Conservation (phyloP, 176 grass and related monocot species). For the Raddia distichophylla region DNA sequence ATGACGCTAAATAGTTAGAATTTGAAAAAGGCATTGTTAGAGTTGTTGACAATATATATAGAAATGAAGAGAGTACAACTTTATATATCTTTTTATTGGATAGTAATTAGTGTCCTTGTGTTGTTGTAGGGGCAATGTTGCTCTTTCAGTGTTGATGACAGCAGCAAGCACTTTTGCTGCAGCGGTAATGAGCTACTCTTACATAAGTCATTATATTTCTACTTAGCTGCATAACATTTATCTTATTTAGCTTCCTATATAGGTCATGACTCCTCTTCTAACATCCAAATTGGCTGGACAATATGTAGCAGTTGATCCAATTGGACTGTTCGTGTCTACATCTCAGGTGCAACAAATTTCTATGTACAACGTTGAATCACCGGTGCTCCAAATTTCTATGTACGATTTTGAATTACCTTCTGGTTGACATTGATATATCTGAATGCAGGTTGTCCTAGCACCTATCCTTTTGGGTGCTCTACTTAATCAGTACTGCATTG, state of each 20-base stretch:
- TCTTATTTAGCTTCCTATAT: constrained; percentile 30
- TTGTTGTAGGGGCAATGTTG: constrained; percentile 80
- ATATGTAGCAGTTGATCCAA: constrained; percentile 87
- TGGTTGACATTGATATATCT: constrained; percentile 24
- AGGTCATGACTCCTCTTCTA: constrained; percentile 91
- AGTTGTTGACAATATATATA: background rate
- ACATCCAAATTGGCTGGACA: constrained; percentile 90
- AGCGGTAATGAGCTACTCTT: constrained; percentile 56
- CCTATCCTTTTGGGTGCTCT: constrained; percentile 81
- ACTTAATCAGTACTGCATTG: constrained; percentile 86
- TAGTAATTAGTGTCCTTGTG: constrained; percentile 17
- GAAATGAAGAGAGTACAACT: background rate
- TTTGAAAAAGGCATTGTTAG: background rate
- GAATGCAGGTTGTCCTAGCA: constrained; percentile 80
- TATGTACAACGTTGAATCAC: background rate
- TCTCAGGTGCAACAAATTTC: constrained; percentile 56
- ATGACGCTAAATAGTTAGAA: background rate
- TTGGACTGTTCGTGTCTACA: constrained; percentile 82
- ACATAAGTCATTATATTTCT: constrained; percentile 17
- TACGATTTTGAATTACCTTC: background rate
- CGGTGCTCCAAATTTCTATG: background rate
- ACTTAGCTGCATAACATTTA: background rate
- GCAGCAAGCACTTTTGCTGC: constrained; percentile 84
- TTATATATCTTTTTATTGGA: background rate
- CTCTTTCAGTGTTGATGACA: constrained; percentile 94